Base-by-base conservation (phyloP, 495 filamentous ascomycete genomes). In the Trichodelitschia bisporula region DNA sequence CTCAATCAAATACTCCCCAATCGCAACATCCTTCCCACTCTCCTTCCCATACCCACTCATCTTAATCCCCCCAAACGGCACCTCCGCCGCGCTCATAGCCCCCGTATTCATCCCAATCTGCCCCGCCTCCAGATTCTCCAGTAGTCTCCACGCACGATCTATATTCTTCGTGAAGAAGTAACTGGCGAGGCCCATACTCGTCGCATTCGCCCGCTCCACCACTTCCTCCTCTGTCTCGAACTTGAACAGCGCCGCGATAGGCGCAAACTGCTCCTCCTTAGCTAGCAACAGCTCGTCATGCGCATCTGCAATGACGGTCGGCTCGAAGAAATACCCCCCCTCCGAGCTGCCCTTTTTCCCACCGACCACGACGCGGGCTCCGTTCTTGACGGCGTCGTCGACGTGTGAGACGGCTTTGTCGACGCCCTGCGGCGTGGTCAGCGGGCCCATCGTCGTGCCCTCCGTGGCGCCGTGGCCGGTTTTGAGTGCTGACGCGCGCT, bases 31-130 rank as follows among this genome's bases (percentile, higher is more conserved):
- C 44, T 69, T 73, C 12, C 73, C 72, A 10, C 63, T 69, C 44
- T 77, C 73, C 51, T 79, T 79, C 6, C 73, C 73, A 40, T 76
- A 76, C 0, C 73, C 73, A 4, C 62, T 69, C 42, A 77, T 70
- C 51, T 79, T 79, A 36, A 76, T 72, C 0, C 64, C 73, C 12
- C 73, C 73, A 42, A 79, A 79, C 0, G 73, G 73, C 6, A 65
- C 59, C 41, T 79, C 72, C 1, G 72, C 68, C 0, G 72, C 63
- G 0, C 69, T 75, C 23, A 59, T 54, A 35, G 29, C 33, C 62
- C 70, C 68, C 24, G 62, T 69, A 35, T 75, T 72, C 52, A 75
- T 42, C 4, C 68, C 73, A 35, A 79, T 69, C 72, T 1, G 6
- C 4, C 73, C 73, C 2, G 72, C 70, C 43, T 79, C 72, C 19